Evolutionary conservation across 148 eudicot genomes (phyloP), one percentile per base, ranked within the genome.

Genomic region (Linanthus parryae): DNA sequence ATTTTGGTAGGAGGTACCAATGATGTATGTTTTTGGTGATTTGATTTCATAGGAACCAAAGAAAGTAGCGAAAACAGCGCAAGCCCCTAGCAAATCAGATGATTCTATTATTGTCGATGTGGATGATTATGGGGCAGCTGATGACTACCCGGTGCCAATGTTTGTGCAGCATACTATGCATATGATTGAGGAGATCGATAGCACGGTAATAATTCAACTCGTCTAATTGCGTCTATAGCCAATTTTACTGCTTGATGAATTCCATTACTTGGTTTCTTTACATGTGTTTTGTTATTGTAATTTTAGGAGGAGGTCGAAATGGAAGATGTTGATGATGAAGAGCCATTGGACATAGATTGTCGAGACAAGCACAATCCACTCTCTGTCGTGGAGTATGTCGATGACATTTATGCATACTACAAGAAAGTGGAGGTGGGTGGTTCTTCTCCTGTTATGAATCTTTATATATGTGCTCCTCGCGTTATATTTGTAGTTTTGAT

Each of bases 401-500:
- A 80, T 43, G 91, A 80, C 14, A 63, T 86, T 31, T 75, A 83
- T 56, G 67, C 74, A 8, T 65, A 77, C 64, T 86, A 86, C 59
- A 80, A 58, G 62, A 73, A 68, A 52, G 28, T 54, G 9, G 95
- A 86, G 91, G 91, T 83, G 0, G 18, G 37, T 29, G 3, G 61
- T n/a, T n/a, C n/a, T n/a, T n/a, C n/a, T n/a, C n/a, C n/a, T n/a
- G n/a, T n/a, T n/a, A n/a, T n/a, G n/a, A n/a, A n/a, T n/a, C n/a
- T n/a, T n/a, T n/a, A n/a, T n/a, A 49, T 25, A 47, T 9, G 39
- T 13, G 17, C 3, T 5, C 16, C 18, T 39, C 10, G 1, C 14
- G 27, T 1, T 12, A 2, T 26, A 5, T 17, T 54, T 35, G 18
- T 31, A 8, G 6, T 48, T 27, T 4, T 14, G 18, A 9, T 2